phyloP scores from a whole-genome alignment of 768 basidiomycete genomes.

The Fistulinella prunicolor region DNA sequence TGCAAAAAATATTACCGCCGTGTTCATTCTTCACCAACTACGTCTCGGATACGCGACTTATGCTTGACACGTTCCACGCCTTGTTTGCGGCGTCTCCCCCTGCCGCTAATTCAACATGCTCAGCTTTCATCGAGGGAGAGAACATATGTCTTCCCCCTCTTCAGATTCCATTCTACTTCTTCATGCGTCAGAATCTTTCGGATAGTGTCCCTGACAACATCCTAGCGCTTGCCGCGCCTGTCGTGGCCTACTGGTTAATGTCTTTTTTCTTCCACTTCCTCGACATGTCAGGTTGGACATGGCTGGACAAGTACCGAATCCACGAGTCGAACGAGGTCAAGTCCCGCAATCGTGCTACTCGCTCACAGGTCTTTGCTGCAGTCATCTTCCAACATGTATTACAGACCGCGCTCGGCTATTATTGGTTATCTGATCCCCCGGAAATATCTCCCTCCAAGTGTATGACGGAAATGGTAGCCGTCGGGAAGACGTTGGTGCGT shows the following conservation, averaged over 20 bases:
- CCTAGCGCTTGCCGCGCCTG: slow-evolving; percentile 69
- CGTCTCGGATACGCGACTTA: slow-evolving; percentile 1
- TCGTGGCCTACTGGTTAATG: slow-evolving; percentile 81
- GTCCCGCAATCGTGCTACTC: slow-evolving; percentile 70
- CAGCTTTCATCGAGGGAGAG: slow-evolving; percentile 31
- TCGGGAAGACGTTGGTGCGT: slow-evolving; percentile 40
- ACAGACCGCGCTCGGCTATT: slow-evolving; percentile 73
- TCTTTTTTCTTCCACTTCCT: slow-evolving; percentile 80
- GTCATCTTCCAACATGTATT: slow-evolving; percentile 85
- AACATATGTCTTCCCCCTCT: slow-evolving; percentile 36
- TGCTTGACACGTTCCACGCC: slow-evolving; percentile 16
- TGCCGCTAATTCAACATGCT: slow-evolving; percentile 38
- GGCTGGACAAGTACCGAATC: slow-evolving; percentile 80
- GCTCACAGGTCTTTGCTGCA: slow-evolving; percentile 66
- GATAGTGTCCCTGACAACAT: slow-evolving; percentile 63
- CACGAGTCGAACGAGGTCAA: slow-evolving; percentile 84
- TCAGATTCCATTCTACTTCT: slow-evolving; percentile 56
- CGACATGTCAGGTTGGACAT: slow-evolving; percentile 73
- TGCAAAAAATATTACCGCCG: background rate
- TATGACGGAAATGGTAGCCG: slow-evolving; percentile 40
- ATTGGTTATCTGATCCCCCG: slow-evolving; percentile 56
- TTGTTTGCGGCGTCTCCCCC: slow-evolving; percentile 1
- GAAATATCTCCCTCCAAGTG: slow-evolving; percentile 35
- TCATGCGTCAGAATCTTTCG: slow-evolving; percentile 44
- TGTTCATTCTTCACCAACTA: background rate